These are phyloP conservation scores for Fonsecaea erecta DNA, from an alignment of 2,329 filamentous ascomycete species.

Conservation along the genomic window DNA sequence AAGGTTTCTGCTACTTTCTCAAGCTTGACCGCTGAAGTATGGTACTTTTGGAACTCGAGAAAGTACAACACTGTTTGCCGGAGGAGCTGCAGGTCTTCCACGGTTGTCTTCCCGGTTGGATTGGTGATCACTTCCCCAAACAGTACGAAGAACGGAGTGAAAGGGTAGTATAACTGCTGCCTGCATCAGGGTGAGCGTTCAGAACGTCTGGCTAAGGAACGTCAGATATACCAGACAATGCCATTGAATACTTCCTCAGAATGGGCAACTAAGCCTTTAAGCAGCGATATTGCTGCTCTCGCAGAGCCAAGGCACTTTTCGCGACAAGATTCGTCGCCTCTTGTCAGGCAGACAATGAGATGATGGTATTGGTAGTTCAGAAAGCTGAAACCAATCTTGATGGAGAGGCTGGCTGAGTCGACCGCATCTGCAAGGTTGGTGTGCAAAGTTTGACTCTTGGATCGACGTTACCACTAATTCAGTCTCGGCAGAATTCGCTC, in stretches of 20 bases:
- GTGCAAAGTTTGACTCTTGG: constrained; percentile 7
- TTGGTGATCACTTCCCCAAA: constrained; percentile 15
- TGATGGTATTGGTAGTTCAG: constrained; percentile 15
- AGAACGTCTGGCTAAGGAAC: not conserved
- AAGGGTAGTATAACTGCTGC: constrained; percentile 16
- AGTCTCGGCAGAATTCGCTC: not conserved
- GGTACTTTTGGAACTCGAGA: constrained; percentile 17
- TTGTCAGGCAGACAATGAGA: constrained; percentile 7
- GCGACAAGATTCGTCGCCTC: constrained; percentile 5
- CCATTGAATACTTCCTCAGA: constrained; percentile 18
- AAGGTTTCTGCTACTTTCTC: constrained; percentile 17
- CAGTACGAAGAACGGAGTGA: constrained; percentile 18
- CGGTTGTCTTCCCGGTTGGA: not conserved
- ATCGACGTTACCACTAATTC: not conserved
- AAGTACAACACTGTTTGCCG: constrained; percentile 17
- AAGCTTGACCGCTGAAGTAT: constrained; percentile 12
- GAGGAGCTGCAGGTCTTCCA: constrained; percentile 12
- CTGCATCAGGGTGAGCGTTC: not conserved
- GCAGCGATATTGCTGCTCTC: constrained; percentile 1
- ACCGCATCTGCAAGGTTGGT: not conserved
- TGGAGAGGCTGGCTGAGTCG: constrained; percentile 1
- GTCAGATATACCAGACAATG: constrained; percentile 4
- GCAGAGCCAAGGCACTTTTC: constrained; percentile 11
- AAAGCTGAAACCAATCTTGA: constrained; percentile 4
- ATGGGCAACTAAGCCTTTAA: constrained; percentile 16